phyloP scores from a whole-genome alignment of 176 grass and related monocot species.

The Hsuehochloa calcarea region DNA sequence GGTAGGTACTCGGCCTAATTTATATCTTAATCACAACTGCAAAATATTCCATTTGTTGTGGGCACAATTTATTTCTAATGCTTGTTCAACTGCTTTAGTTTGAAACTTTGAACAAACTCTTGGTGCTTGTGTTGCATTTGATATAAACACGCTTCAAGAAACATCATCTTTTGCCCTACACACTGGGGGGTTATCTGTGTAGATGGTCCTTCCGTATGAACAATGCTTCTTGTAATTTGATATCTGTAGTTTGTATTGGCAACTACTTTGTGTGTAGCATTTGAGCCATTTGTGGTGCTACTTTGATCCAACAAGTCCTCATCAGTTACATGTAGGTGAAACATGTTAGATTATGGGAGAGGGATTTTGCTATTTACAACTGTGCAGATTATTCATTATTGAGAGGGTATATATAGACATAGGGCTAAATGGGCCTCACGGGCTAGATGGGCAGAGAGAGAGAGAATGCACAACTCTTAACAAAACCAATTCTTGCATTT shows the following conservation, averaged over 20 bases:
- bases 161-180: background rate
- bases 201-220: background rate
- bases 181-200: background rate
- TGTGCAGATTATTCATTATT: no score
- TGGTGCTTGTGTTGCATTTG: background rate
- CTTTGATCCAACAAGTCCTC: background rate
- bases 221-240: background rate
- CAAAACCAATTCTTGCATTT: background rate
- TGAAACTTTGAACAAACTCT: conserved; percentile 7
- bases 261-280: background rate
- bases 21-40: background rate
- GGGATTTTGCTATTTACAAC: no score
- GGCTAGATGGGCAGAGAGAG: no score
- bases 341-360: no score
- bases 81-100: background rate
- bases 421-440: no score
- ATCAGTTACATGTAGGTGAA: background rate
- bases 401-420: no score
- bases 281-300: conserved; percentile 1
- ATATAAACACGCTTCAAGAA: background rate
- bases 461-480: no score
- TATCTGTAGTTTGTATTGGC: background rate
- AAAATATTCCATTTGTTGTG: background rate
- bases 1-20: no score
- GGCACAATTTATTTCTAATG: background rate